Conservation (phyloP, 495 filamentous ascomycete genomes). For the Hyaloscypha bicolor region DNA sequence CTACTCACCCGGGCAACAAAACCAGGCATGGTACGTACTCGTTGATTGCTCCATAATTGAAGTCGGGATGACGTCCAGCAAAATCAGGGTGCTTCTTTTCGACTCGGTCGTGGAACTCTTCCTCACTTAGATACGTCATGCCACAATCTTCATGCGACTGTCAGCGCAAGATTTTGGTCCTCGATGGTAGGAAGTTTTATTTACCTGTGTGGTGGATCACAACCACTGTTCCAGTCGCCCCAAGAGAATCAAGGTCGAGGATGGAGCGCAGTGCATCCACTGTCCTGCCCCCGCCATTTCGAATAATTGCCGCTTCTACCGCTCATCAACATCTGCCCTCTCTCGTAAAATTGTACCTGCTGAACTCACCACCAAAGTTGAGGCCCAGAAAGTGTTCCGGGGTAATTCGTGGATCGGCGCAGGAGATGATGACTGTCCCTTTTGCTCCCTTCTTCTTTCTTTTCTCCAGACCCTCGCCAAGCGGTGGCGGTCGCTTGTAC, state of each 20-base stretch:
- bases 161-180: not conserved
- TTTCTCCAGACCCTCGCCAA: constrained; percentile 8
- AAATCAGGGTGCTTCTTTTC: constrained; percentile 12
- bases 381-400: constrained; percentile 35
- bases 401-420: constrained; percentile 34
- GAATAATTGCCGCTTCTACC: constrained; percentile 33
- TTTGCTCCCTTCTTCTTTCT: constrained; percentile 8
- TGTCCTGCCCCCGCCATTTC: constrained; percentile 37
- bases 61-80: constrained; percentile 1
- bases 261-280: constrained; percentile 33
- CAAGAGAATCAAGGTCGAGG: constrained; percentile 33
- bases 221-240: constrained; percentile 32
- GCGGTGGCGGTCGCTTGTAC: not conserved
- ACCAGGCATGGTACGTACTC: not conserved
- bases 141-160: constrained; percentile 1
- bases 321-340: too few relatives aligned
- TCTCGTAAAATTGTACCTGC: not conserved
- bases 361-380: constrained; percentile 20
- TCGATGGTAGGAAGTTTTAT: not conserved
- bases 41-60: constrained; percentile 9
- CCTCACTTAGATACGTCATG: constrained; percentile 11
- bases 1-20: not conserved
- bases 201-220: constrained; percentile 30
- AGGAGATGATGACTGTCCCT: constrained; percentile 26
- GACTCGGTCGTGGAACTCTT: not conserved